Conservation (phyloP, 805 yeast species). For the Pichia membranifaciens region DNA sequence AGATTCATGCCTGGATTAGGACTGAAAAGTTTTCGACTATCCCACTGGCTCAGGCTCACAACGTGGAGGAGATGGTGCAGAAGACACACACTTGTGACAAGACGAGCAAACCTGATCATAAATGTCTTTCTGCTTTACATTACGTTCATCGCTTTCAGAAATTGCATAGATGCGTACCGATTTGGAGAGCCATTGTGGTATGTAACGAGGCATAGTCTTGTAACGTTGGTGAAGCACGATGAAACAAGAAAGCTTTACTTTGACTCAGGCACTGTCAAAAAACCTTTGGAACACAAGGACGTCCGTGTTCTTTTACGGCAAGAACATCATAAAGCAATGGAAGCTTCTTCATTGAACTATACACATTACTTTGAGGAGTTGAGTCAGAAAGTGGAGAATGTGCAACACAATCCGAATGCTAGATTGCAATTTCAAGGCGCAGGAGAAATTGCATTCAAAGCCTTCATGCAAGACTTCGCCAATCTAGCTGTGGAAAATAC, state of each 20-base stretch:
- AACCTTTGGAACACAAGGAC: slow-evolving; percentile 2
- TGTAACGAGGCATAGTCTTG: slow-evolving; percentile 9
- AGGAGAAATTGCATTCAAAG: neutral
- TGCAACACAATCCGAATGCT: neutral
- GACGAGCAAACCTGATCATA: neutral
- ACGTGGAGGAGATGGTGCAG: neutral
- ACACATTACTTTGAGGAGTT: slow-evolving; percentile 6
- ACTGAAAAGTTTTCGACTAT: neutral
- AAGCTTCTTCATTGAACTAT: slow-evolving; percentile 10
- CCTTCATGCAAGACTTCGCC: slow-evolving; percentile 14
- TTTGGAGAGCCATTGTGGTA: slow-evolving; percentile 9
- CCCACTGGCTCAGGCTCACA: neutral
- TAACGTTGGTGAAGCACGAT: neutral
- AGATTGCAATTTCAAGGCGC: neutral
- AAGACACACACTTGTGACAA: neutral
- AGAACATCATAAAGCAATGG: slow-evolving; percentile 12
- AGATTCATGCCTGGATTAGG: neutral
- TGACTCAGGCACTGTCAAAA: neutral
- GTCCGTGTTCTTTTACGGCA: slow-evolving; percentile 9
- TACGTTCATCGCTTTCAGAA: neutral
- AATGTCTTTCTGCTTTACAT: neutral
- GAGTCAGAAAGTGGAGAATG: neutral
- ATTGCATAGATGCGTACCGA: neutral
- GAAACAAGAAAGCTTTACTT: neutral
- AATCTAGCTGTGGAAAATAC: slow-evolving; percentile 11